phyloP scores from a whole-genome alignment of 306 rosid species.

The Quercus ilex region DNA sequence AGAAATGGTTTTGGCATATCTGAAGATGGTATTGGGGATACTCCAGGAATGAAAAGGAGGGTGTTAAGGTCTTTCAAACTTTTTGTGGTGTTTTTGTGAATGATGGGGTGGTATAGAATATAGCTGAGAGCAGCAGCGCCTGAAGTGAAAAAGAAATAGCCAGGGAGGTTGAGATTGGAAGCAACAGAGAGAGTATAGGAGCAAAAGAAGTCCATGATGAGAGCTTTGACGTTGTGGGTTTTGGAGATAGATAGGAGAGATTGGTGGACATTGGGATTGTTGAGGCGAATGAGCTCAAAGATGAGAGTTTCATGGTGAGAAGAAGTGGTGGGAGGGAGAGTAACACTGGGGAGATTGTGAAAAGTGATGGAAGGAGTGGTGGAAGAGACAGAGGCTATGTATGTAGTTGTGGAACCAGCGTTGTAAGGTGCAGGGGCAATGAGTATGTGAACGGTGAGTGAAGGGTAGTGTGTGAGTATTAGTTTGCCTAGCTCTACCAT shows the following conservation, averaged over 20 bases:
- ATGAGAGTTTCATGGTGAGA: constrained; percentile 24
- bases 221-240: constrained; percentile 22
- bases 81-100: constrained; percentile 11
- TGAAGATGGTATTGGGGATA: background rate
- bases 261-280: constrained; percentile 13
- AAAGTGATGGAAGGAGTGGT: constrained; percentile 27
- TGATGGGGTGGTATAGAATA: constrained; percentile 10
- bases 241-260: constrained; percentile 12
- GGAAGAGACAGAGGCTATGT: constrained; percentile 33
- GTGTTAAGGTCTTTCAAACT: constrained; percentile 15
- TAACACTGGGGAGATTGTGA: constrained; percentile 24
- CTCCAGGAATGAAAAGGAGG: constrained; percentile 21
- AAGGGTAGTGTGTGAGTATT: constrained; percentile 31
- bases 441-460: constrained; percentile 30
- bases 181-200: constrained; percentile 13
- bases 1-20: constrained; percentile 27
- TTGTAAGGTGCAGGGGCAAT: constrained; percentile 36
- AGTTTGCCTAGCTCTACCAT: constrained; percentile 39
- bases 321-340: constrained; percentile 17
- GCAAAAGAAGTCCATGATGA: constrained; percentile 45
- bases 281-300: constrained; percentile 25
- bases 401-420: constrained; percentile 19
- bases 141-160: constrained; percentile 35
- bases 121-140: constrained; percentile 11
- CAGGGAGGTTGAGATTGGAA: constrained; percentile 24